phyloP scores from a whole-genome alignment of 495 filamentous ascomycete species.

The Penicillium fimorum region DNA sequence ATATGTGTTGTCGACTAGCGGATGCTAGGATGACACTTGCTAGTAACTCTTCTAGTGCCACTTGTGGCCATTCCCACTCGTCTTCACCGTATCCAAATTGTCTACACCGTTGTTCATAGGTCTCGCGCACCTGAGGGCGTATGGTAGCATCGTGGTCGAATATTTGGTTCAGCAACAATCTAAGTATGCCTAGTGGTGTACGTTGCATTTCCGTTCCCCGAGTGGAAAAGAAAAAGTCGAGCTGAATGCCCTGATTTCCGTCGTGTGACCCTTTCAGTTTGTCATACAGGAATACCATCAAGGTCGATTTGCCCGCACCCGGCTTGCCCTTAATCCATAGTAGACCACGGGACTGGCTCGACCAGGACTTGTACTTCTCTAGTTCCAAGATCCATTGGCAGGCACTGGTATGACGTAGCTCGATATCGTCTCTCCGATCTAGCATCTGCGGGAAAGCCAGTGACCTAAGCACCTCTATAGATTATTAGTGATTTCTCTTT shows the following conservation, averaged over 20 bases:
- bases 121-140: slow-evolving; percentile 9
- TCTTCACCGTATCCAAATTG: slow-evolving; percentile 5
- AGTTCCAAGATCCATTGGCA: slow-evolving; percentile 40
- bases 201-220: slow-evolving; percentile 18
- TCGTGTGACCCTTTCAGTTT: slow-evolving; percentile 6
- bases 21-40: slow-evolving; percentile 10
- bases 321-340: slow-evolving; percentile 53
- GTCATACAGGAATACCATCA: slow-evolving; percentile 29
- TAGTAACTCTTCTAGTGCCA: slow-evolving; percentile 12
- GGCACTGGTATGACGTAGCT: slow-evolving; percentile 28
- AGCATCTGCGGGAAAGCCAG: slow-evolving; percentile 20
- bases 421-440: slow-evolving; percentile 16
- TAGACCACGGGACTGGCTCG: slow-evolving; percentile 22
- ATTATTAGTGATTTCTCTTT: too few species aligned
- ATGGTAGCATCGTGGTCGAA: slow-evolving; percentile 4
- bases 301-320: slow-evolving; percentile 50
- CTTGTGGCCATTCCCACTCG: slow-evolving; percentile 19
- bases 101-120: slow-evolving; percentile 11
- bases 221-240: slow-evolving; percentile 22
- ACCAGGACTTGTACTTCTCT: slow-evolving; percentile 35
- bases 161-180: slow-evolving; percentile 18
- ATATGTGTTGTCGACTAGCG: slow-evolving; percentile 5
- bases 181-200: slow-evolving; percentile 19
- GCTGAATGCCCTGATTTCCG: background rate
- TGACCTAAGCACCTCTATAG: background rate